These are phyloP conservation scores for Metschnikowia colocasiae DNA, from an alignment of 805 yeast species.

Conservation along the genomic window DNA sequence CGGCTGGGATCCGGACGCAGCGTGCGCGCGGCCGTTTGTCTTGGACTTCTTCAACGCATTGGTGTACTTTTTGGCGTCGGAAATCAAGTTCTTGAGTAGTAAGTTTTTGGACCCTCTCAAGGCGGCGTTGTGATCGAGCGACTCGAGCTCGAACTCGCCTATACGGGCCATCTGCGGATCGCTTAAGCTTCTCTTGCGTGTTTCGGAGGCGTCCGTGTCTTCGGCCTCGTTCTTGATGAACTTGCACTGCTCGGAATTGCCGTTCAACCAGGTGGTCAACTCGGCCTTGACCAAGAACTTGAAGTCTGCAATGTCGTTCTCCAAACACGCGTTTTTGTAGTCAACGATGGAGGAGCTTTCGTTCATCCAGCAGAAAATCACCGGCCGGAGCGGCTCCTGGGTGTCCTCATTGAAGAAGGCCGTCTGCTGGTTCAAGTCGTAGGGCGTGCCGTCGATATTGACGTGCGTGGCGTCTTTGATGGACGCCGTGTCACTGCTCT, in stretches of 20 bases:
- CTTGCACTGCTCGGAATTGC: constrained; percentile 58
- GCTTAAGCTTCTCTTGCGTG: constrained; percentile 15
- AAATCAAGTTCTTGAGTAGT: constrained; percentile 63
- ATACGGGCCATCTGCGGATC: constrained; percentile 53
- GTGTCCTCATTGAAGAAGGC: constrained; percentile 51
- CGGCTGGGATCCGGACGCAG: constrained; percentile 4
- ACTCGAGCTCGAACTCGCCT: constrained; percentile 44
- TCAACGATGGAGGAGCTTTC: constrained; percentile 75
- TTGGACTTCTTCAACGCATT: constrained; percentile 42
- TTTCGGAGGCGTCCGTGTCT: constrained; percentile 1
- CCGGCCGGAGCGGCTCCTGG: constrained; percentile 52
- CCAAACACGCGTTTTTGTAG: constrained; percentile 70
- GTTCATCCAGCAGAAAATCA: constrained; percentile 74
- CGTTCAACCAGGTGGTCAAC: constrained; percentile 75
- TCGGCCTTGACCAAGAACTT: constrained; percentile 85
- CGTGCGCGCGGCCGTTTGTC: constrained; percentile 6
- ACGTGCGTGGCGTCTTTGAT: constrained; percentile 37
- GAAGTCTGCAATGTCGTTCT: constrained; percentile 60
- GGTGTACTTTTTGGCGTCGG: constrained; percentile 61
- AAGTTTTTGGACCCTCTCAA: constrained; percentile 64
- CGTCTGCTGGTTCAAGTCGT: constrained; percentile 46
- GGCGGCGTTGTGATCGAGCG: constrained; percentile 57
- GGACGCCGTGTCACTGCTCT: constrained; percentile 16
- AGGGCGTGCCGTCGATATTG: constrained; percentile 24
- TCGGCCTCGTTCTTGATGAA: constrained; percentile 37